Evolutionary conservation across 2,329 filamentous ascomycete genomes (phyloP).

Genomic region (Colletotrichum euphorbiae): DNA sequence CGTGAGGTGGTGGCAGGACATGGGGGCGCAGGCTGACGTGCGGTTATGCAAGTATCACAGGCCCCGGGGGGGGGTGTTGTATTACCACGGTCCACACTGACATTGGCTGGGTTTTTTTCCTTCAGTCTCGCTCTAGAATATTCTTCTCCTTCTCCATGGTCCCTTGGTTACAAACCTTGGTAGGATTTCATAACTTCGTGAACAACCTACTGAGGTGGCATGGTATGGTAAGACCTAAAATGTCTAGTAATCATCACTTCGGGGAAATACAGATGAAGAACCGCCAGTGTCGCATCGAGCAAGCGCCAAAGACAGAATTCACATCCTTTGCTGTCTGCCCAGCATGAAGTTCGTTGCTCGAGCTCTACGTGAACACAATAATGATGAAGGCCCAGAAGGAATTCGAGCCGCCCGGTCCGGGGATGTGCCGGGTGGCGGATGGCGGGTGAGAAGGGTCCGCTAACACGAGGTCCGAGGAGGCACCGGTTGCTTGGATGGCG

Average conservation of each 20-base stretch:
- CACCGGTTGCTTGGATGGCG: neutral
- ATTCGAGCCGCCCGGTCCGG: neutral
- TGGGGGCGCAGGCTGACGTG: no score
- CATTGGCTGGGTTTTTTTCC: no score
- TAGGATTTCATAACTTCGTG: no score
- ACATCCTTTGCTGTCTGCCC: neutral
- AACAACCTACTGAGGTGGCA: neutral
- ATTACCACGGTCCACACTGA: no score
- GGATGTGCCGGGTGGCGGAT: neutral
- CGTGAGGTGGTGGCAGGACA: no score
- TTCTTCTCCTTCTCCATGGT: no score
- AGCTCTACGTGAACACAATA: neutral
- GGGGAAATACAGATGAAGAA: neutral
- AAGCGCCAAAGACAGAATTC: neutral
- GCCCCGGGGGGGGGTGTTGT: no score
- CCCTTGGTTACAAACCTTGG: no score
- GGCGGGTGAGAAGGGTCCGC: neutral
- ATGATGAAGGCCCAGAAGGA: neutral
- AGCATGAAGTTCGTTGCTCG: slow-evolving; percentile 6
- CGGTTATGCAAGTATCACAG: no score
- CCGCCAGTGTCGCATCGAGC: neutral
- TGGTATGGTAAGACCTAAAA: neutral
- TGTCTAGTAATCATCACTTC: neutral
- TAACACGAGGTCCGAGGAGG: slow-evolving; percentile 14
- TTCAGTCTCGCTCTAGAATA: no score